Conservation (phyloP, 805 yeast species). For the Nakazawaea sp. region DNA sequence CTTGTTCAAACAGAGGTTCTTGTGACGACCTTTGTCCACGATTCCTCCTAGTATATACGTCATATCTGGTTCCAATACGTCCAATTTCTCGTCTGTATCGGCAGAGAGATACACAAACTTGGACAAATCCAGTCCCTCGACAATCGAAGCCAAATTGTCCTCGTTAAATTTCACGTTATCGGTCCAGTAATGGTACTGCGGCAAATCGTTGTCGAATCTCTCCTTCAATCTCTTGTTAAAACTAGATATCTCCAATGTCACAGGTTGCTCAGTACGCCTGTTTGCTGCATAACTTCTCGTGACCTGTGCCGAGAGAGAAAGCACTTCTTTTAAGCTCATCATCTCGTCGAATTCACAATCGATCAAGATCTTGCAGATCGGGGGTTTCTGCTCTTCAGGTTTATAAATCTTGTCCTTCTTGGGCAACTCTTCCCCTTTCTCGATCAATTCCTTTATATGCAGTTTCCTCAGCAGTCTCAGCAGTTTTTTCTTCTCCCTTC, state of each 20-base stretch:
- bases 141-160: slow-evolving; percentile 26
- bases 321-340: slow-evolving; percentile 69
- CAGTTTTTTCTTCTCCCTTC: slow-evolving; percentile 49
- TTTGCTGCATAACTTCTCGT: slow-evolving; percentile 78
- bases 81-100: slow-evolving; percentile 70
- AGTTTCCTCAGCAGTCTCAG: slow-evolving; percentile 22
- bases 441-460: slow-evolving; percentile 26
- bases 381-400: slow-evolving; percentile 38
- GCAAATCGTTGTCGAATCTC: slow-evolving; percentile 62
- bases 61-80: slow-evolving; percentile 54
- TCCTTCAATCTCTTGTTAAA: slow-evolving; percentile 59
- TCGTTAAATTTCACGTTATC: slow-evolving; percentile 42
- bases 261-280: slow-evolving; percentile 48
- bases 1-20: slow-evolving; percentile 70
- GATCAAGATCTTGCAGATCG: slow-evolving; percentile 53
- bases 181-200: slow-evolving; percentile 62
- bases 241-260: slow-evolving; percentile 55
- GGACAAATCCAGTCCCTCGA: slow-evolving; percentile 22
- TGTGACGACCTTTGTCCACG: slow-evolving; percentile 90
- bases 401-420: slow-evolving; percentile 23
- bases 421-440: slow-evolving; percentile 30
- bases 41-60: slow-evolving; percentile 93
- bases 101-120: slow-evolving; percentile 72
- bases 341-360: slow-evolving; percentile 90
- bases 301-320: slow-evolving; percentile 72